Evolutionary conservation across 345 rosid species (phyloP).

Genomic region (Syzygium aqueum): DNA sequence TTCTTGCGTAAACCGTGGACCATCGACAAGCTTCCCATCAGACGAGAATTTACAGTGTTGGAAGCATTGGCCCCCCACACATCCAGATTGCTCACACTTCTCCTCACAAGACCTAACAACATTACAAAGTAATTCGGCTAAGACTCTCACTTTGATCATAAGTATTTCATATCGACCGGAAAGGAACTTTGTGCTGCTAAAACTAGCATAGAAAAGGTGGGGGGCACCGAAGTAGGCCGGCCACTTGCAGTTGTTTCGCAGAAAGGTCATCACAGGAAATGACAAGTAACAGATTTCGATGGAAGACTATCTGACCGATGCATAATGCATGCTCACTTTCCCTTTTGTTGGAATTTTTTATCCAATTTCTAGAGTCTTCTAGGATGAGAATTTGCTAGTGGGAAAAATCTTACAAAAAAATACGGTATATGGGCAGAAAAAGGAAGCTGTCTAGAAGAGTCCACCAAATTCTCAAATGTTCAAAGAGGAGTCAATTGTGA

Average conservation of each 20-base stretch:
- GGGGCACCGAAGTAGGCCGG: too few species aligned
- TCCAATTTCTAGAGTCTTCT: neutral
- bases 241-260: neutral
- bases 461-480: neutral
- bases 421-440: neutral
- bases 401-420: neutral
- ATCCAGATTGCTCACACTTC: constrained; percentile 72
- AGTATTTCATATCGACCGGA: neutral
- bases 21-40: constrained; percentile 75
- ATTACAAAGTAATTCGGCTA: neutral
- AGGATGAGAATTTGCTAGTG: neutral
- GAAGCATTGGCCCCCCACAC: constrained; percentile 65
- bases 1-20: constrained; percentile 71
- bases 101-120: constrained; percentile 55
- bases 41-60: constrained; percentile 82
- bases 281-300: neutral
- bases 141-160: neutral
- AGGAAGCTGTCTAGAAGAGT: neutral
- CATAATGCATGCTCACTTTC: neutral
- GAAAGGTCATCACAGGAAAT: neutral
- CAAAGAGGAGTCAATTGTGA: neutral
- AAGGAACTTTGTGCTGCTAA: neutral
- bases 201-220: neutral
- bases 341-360: neutral
- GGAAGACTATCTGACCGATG: neutral